These are phyloP conservation scores for Metarhizium brunneum DNA, from an alignment of 2,329 filamentous ascomycete species.

Conservation along the genomic window DNA sequence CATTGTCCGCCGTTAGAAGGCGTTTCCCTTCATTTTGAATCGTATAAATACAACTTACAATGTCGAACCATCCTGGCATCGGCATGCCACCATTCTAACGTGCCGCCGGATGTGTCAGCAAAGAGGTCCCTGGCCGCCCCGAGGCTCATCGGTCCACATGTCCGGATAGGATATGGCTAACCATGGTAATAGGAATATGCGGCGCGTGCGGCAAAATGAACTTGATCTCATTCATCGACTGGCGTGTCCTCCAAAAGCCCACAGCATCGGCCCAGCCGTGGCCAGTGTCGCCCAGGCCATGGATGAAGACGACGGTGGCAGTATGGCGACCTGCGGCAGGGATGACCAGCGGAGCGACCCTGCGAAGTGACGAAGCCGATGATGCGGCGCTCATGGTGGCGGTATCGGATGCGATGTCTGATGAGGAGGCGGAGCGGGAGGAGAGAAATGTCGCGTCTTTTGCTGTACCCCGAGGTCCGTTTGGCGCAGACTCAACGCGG, in stretches of 20 bases:
- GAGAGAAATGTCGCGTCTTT: background rate
- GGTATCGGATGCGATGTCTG: background rate
- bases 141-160: background rate
- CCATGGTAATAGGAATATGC: slow-evolving; percentile 68
- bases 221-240: slow-evolving; percentile 78
- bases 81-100: slow-evolving; percentile 60
- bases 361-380: slow-evolving; percentile 17
- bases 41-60: slow-evolving; percentile 37
- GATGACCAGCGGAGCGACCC: slow-evolving; percentile 53
- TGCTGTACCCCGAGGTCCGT: background rate
- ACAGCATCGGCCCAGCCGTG: slow-evolving; percentile 74
- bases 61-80: slow-evolving; percentile 87
- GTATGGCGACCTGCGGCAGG: slow-evolving; percentile 78
- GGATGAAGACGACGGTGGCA: slow-evolving; percentile 87
- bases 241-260: slow-evolving; percentile 74
- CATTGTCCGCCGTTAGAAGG: slow-evolving; percentile 15
- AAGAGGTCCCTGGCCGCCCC: background rate
- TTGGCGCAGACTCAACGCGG: background rate
- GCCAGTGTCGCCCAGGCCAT: slow-evolving; percentile 81
- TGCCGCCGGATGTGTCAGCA: background rate
- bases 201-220: slow-evolving; percentile 94
- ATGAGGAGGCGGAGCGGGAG: background rate
- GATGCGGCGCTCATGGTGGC: slow-evolving; percentile 8
- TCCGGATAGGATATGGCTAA: slow-evolving; percentile 12
- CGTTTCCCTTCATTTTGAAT: background rate